These are phyloP conservation scores for Phytophthora melonis DNA, from an alignment of 352 stramenopile species.

Conservation along the genomic window DNA sequence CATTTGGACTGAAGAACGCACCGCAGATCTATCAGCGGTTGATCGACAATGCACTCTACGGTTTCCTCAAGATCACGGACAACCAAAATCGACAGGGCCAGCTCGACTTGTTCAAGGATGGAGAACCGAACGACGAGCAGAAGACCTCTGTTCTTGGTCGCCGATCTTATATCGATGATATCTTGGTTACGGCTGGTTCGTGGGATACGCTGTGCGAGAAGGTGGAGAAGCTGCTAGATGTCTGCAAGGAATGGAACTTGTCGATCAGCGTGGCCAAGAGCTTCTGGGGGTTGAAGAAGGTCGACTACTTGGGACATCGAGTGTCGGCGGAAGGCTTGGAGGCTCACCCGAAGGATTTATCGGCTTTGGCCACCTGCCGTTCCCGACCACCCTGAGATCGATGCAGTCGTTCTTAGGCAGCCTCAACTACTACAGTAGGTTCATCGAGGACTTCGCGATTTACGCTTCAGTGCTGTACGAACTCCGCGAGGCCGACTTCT, in stretches of 20 bases:
- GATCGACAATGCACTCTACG: too few relatives aligned
- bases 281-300: not conserved
- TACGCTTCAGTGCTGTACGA: not conserved
- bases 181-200: not conserved
- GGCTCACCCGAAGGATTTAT: too few relatives aligned
- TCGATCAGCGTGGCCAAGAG: not conserved
- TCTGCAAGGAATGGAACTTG: not conserved
- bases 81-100: too few relatives aligned
- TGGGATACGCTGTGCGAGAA: not conserved
- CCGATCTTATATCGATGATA: not conserved
- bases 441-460: not conserved
- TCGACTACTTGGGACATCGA: too few relatives aligned
- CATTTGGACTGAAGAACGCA: not conserved
- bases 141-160: not conserved
- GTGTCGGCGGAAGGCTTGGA: too few relatives aligned
- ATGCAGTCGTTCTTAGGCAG: not conserved
- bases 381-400: not conserved
- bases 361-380: too few relatives aligned
- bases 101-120: not conserved
- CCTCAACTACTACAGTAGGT: not conserved
- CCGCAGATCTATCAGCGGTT: too few relatives aligned
- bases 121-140: not conserved
- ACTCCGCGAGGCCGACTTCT: slow-evolving; percentile 1
- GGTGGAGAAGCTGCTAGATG: not conserved
- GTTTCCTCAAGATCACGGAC: too few relatives aligned